Conservation (phyloP, 352 stramenopile species). For the Globisporangium ultimum region DNA sequence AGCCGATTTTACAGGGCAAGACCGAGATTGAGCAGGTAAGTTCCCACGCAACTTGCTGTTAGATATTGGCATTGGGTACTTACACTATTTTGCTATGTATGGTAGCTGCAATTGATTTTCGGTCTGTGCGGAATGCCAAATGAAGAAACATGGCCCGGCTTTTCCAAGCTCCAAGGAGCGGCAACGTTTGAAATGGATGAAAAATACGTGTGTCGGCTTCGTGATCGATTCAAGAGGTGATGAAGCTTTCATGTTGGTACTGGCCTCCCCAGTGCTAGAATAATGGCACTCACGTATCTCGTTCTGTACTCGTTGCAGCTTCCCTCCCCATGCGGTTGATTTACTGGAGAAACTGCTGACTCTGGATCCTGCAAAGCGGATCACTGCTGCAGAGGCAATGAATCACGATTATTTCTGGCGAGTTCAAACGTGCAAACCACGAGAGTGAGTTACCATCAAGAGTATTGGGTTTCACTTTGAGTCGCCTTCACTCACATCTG, state of each 20-base stretch:
- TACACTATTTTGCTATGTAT: conserved; percentile 2
- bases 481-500: background rate
- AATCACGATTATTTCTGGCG: conserved; percentile 97
- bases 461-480: background rate
- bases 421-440: conserved; percentile 77
- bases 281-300: background rate
- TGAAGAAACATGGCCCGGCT: conserved; percentile 77
- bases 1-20: conserved; percentile 80
- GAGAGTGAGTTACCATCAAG: conserved; percentile 51
- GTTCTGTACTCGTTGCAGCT: conserved; percentile 30
- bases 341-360: conserved; percentile 93
- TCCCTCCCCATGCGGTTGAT: conserved; percentile 81
- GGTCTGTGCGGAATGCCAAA: conserved; percentile 72
- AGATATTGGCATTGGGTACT: background rate
- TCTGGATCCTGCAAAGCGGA: conserved; percentile 92
- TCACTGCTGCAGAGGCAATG: conserved; percentile 93
- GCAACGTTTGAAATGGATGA: conserved; percentile 71
- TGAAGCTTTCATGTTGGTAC: conserved; percentile 7
- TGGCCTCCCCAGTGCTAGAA: background rate
- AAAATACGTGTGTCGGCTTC: conserved; percentile 71
- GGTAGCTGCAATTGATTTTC: conserved; percentile 76
- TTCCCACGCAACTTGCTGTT: background rate
- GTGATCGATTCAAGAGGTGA: conserved; percentile 81
- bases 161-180: conserved; percentile 68
- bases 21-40: conserved; percentile 80